Evolutionary conservation across 805 yeast species (phyloP).

Genomic region (Ogataea pignaliae): DNA sequence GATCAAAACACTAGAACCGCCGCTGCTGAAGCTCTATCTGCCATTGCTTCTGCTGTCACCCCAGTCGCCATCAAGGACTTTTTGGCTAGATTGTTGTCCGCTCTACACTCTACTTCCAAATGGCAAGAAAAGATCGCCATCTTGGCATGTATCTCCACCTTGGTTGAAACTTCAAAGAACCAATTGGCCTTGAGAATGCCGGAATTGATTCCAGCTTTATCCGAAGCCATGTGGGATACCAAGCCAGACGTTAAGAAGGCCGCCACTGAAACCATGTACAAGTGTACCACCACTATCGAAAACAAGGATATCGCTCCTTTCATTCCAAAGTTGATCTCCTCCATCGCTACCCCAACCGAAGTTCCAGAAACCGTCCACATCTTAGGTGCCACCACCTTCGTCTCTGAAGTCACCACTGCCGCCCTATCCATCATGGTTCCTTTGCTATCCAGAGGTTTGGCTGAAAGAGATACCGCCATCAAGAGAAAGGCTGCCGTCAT

Average conservation of each 20-base stretch:
- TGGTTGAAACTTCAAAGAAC: constrained; percentile 91
- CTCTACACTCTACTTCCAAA: constrained; percentile 73
- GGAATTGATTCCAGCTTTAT: constrained; percentile 95
- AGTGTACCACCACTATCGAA: constrained; percentile 95
- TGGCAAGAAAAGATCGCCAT: constrained; percentile 98
- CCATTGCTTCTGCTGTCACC: constrained; percentile 78
- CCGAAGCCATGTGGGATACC: constrained; percentile 99
- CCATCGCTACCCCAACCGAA: constrained; percentile 94
- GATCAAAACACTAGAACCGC: constrained; percentile 65
- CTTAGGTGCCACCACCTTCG: constrained; percentile 99
- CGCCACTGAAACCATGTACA: constrained; percentile 93
- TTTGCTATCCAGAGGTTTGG: constrained; percentile 97
- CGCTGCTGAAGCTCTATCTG: constrained; percentile 72
- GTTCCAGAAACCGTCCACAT: constrained; percentile 99
- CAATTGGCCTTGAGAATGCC: constrained; percentile 99
- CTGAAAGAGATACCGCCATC: constrained; percentile 99
- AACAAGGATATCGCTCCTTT: constrained; percentile 99
- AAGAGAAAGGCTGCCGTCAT: constrained; percentile 99
- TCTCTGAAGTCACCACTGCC: constrained; percentile 99
- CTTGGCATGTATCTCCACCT: constrained; percentile 75
- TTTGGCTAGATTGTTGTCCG: constrained; percentile 71
- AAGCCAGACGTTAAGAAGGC: constrained; percentile 96
- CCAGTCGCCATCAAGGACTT: constrained; percentile 91
- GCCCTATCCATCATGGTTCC: constrained; percentile 99
- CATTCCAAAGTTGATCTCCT: constrained; percentile 94